Base-by-base conservation (phyloP, 106 monocot species). In the Allium fistulosum region DNA sequence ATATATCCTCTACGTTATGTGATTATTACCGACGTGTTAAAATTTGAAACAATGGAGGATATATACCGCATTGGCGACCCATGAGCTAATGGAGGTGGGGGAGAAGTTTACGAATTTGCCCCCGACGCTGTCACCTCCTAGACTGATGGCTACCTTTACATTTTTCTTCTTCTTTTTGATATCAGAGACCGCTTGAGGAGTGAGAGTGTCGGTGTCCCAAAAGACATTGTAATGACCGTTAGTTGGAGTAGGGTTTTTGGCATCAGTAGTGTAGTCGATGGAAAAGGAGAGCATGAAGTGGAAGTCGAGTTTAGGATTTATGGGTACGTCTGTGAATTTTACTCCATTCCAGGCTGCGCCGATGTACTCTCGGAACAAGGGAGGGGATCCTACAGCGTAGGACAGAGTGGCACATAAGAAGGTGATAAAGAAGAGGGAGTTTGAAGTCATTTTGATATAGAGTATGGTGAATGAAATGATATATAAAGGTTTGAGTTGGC, bases 301-400 rank as follows among this genome's bases (percentile, higher is more conserved):
- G 53, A 75, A 75, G 4, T 75, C 75, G 28, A 75, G 67, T 47
- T 27, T 58, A 1, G 80, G 49, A 49, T 77, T 74, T 26, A 87
- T 77, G 18, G 83, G 83, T 16, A 83, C 87, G 37, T 82, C 80
- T 17, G 80, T 63, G 87, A 87, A 77, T 64, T 64, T 76, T 53
- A 87, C 75, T 46, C 74, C 77, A 6, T 48, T 66, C 66, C 46
- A 74, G 49, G 47, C 16, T 17, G 80, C 77, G 6, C 80, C 87
- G n/a, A 87, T 87, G 77, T 83, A 87, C 10, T 83, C 87, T 0
- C 67, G 8, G 73, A 79, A 82, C 37, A 78, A 66, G 27, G 11
- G 12, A 46, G 62, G n/a, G 62, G 62, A 17, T 18, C 10, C 16
- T 18, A 26, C 17, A 18, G 59, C 10, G 17, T 59, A 59, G 13